Evolutionary conservation across 306 rosid genomes (phyloP).

Genomic region (Ziziphus jujuba): DNA sequence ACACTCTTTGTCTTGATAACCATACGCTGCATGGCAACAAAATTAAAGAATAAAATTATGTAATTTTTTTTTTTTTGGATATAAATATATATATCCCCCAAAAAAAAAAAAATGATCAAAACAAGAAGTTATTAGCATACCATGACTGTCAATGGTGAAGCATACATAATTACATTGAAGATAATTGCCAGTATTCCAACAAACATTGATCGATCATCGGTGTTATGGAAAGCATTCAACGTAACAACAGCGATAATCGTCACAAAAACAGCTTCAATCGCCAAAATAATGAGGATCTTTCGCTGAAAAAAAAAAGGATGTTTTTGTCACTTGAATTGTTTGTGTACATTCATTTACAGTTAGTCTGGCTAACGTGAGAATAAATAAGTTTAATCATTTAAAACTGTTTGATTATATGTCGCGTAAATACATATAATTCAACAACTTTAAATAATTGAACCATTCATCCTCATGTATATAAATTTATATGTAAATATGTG

Average conservation of each 20-base stretch:
- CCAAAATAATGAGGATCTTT: slow-evolving; percentile 37
- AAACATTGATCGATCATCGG: slow-evolving; percentile 30
- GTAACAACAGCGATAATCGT: slow-evolving; percentile 21
- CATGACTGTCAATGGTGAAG: slow-evolving; percentile 83
- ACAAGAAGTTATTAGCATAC: slow-evolving; percentile 29
- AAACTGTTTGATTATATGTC: neutral
- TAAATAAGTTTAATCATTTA: too few species aligned
- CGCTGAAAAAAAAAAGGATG: slow-evolving; percentile 35
- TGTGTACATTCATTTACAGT: neutral
- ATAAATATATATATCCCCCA: neutral
- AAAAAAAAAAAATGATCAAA: neutral
- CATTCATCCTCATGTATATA: too few species aligned
- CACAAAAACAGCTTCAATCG: slow-evolving; percentile 40
- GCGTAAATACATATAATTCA: too few species aligned
- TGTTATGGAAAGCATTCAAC: slow-evolving; percentile 24
- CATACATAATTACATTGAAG: slow-evolving; percentile 74
- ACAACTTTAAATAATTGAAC: too few species aligned
- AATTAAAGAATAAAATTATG: neutral
- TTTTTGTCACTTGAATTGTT: neutral
- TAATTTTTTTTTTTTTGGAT: neutral
- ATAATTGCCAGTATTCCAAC: slow-evolving; percentile 55
- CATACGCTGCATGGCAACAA: slow-evolving; percentile 31
- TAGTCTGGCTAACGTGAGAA: too few species aligned
- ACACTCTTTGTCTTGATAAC: slow-evolving; percentile 79
- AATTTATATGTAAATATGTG: too few species aligned